Evolutionary conservation across 495 filamentous ascomycete species (phyloP), one percentile per base, ranked within the genome.

Genomic region (Lindgomyces ingoldianus): DNA sequence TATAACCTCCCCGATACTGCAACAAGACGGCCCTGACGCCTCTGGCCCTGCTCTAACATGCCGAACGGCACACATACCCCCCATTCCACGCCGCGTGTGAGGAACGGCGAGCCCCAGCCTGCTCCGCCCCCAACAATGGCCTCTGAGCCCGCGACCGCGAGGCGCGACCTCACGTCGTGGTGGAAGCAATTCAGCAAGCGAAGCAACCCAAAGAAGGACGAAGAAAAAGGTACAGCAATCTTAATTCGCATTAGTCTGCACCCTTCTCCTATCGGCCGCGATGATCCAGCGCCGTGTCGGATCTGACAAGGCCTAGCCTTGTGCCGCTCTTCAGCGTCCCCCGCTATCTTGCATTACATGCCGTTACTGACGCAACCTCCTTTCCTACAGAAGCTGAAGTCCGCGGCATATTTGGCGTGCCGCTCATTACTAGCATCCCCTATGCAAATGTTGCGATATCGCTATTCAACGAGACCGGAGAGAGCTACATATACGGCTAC

Each of bases 381-480:
- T 47, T 55, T 49, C 49, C 18, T 29, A 29, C 44, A 67, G 68
- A 71, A 39, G 55, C 60, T 44, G 73, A 69, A 72, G 55, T 79
- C 0, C 78, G 79, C 60, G 84, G 85, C 29, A 98, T 98, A 56
- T 98, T 98, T 75, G 93, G 93, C 47, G 85, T 98, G n/a, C 91
- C 94, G 0, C 85, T 99, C 48, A 89, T 90, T 62, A 85, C 89
- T 66, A 97, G 93, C 79, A 99, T 99, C 75, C 89, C 90, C 29
- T 99, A 99, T 73, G 94, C 94, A 58, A 99, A 99, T 76, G 94
- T 99, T 64, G 94, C 94, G 53, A 99, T 99, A 69, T 97, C 93
- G 53, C 84, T 99, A 30, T 89, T 91, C 64, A 91, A 97, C 74
- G 89, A 89, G 52, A 84, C 91, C 57, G 94, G 93, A 16, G 85